These are phyloP conservation scores for Nothopassalora personata DNA, from an alignment of 2,329 filamentous ascomycete species.

Conservation along the genomic window DNA sequence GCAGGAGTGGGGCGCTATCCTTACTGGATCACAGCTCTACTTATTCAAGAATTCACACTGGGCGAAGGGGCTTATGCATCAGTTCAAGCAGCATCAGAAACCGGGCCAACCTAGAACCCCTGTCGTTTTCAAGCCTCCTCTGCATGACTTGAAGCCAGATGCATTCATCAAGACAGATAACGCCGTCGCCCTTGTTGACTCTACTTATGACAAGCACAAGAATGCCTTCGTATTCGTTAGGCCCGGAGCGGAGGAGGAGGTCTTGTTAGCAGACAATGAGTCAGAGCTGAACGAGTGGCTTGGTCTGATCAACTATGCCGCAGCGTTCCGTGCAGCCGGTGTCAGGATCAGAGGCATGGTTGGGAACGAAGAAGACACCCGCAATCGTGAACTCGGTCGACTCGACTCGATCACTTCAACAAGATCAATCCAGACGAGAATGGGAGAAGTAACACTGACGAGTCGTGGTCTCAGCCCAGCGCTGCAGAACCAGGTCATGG, in stretches of 20 bases:
- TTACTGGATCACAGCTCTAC: conserved; percentile 95
- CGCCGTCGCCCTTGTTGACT: conserved; percentile 80
- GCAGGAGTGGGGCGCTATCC: conserved; percentile 97
- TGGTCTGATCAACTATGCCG: conserved; percentile 91
- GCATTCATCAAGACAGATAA: conserved; percentile 89
- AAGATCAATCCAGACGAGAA: conserved; percentile 61
- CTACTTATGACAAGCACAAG: conserved; percentile 89
- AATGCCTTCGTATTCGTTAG: conserved; percentile 88
- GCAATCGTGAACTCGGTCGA: conserved; percentile 64
- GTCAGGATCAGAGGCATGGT: conserved; percentile 85
- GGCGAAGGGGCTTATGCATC: conserved; percentile 85
- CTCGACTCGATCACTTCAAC: conserved; percentile 52
- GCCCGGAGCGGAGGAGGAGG: conserved; percentile 80
- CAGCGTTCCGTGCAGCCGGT: conserved; percentile 85
- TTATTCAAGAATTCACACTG: conserved; percentile 91
- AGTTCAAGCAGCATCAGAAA: conserved; percentile 77
- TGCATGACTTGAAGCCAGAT: conserved; percentile 91
- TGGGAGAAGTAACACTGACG: conserved; percentile 67
- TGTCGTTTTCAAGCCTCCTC: conserved; percentile 81
- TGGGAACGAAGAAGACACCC: conserved; percentile 67
- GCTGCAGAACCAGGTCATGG: conserved; percentile 79
- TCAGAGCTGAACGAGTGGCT: conserved; percentile 95
- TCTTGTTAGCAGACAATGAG: conserved; percentile 84
- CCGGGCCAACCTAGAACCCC: conserved; percentile 69
- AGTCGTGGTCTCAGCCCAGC: conserved; percentile 47